These are phyloP conservation scores for Leavenworthia alabamica DNA, from an alignment of 345 rosid species.

Conservation along the genomic window DNA sequence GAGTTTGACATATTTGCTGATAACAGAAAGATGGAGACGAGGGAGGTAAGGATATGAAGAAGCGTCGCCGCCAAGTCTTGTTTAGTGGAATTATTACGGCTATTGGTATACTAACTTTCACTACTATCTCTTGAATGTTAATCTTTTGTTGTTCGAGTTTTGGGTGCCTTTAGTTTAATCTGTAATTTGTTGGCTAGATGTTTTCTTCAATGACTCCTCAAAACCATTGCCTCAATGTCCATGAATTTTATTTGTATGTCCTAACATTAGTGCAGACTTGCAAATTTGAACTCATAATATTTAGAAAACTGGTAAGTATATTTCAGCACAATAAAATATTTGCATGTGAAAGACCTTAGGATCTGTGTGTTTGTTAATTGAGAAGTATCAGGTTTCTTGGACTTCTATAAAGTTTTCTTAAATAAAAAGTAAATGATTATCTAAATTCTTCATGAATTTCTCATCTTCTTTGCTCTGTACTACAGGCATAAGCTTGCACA, in stretches of 20 bases:
- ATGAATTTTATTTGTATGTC: background rate
- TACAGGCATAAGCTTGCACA: slow-evolving; percentile 97
- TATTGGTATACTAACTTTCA: slow-evolving; percentile 48
- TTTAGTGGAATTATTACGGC: slow-evolving; percentile 92
- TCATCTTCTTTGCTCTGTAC: slow-evolving; percentile 10
- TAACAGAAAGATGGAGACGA: slow-evolving; percentile 59
- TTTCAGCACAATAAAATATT: background rate
- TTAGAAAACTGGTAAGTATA: slow-evolving; percentile 3
- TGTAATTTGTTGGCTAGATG: slow-evolving; percentile 4
- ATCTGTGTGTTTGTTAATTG: background rate
- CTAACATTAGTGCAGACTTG: background rate
- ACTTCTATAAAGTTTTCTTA: background rate
- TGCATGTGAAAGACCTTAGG: background rate
- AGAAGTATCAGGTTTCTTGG: background rate
- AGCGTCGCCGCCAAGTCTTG: slow-evolving; percentile 83
- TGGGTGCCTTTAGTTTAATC: slow-evolving; percentile 1
- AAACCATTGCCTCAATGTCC: slow-evolving; percentile 9
- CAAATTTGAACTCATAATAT: background rate
- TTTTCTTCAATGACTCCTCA: background rate
- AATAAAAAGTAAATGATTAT: background rate
- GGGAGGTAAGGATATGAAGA: slow-evolving; percentile 83
- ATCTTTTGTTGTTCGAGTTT: background rate
- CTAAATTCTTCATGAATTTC: background rate
- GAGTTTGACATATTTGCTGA: slow-evolving; percentile 27
- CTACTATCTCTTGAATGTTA: background rate